Percentiles rank a stretch among this genome's conserved stretches.
phyloP scores from a whole-genome alignment of 2,329 filamentous ascomycete genomes.

The Penicillium concentricum region DNA sequence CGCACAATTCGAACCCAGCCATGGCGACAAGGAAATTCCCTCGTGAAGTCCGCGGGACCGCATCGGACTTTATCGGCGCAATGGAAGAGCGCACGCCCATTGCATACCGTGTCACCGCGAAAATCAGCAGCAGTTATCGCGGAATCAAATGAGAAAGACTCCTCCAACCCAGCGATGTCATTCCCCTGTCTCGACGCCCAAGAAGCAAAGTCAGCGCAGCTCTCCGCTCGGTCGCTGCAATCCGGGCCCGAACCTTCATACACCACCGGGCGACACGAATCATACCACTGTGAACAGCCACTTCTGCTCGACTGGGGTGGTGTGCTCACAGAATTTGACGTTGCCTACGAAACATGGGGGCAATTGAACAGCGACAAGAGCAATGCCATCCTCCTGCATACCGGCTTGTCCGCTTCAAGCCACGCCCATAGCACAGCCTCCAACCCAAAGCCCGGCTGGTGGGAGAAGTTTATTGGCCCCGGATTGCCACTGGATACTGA shows the following conservation, averaged over 20 bases:
- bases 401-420: slow-evolving; percentile 92
- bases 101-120: slow-evolving; percentile 23
- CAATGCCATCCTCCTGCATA: slow-evolving; percentile 90
- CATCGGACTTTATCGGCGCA: slow-evolving; percentile 20
- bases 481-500: slow-evolving; percentile 81
- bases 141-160: slow-evolving; percentile 27
- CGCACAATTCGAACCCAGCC: slow-evolving; percentile 14
- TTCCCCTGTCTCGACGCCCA: slow-evolving; percentile 88
- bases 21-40: slow-evolving; percentile 15
- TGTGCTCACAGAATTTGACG: slow-evolving; percentile 77
- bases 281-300: slow-evolving; percentile 70
- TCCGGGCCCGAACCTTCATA: slow-evolving; percentile 92
- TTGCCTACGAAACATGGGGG: slow-evolving; percentile 95
- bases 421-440: slow-evolving; percentile 88
- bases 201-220: slow-evolving; percentile 72
- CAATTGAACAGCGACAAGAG: slow-evolving; percentile 72
- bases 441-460: slow-evolving; percentile 92
- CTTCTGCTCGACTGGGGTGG: slow-evolving; percentile 93
- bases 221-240: slow-evolving; percentile 65
- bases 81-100: slow-evolving; percentile 12
- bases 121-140: slow-evolving; percentile 17
- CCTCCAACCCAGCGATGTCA: slow-evolving; percentile 79
- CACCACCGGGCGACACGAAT: slow-evolving; percentile 79
- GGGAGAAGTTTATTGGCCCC: slow-evolving; percentile 97
- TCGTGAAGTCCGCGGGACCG: slow-evolving; percentile 3